Conservation (phyloP, 768 basidiomycete species). For the Phaffia tasmanica region DNA sequence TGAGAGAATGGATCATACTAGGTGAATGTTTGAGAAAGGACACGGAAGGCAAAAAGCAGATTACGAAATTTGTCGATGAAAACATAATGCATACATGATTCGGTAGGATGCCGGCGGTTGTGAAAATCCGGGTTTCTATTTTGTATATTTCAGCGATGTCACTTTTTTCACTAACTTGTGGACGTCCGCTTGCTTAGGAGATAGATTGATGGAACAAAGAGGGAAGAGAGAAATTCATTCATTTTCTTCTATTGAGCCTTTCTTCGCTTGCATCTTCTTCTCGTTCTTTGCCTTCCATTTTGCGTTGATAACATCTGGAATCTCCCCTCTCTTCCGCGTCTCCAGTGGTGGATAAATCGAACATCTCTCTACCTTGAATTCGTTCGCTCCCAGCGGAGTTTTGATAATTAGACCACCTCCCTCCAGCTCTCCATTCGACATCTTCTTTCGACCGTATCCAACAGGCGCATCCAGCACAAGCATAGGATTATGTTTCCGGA, state of each 20-base stretch:
- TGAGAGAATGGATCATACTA: too few species aligned
- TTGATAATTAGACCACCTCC: slow-evolving; percentile 3
- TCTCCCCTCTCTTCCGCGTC: slow-evolving; percentile 55
- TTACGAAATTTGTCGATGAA: too few species aligned
- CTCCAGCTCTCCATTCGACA: neutral
- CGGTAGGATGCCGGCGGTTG: too few species aligned
- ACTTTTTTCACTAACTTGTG: too few species aligned
- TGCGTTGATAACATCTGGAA: slow-evolving; percentile 62
- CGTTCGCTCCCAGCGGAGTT: slow-evolving; percentile 62
- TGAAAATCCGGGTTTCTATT: too few species aligned
- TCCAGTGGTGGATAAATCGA: slow-evolving; percentile 59
- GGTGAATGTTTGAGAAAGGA: too few species aligned
- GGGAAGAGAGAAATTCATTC: too few species aligned
- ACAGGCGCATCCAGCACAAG: slow-evolving; percentile 6
- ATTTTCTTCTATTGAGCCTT: neutral
- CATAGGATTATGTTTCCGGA: slow-evolving; percentile 10
- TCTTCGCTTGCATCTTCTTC: slow-evolving; percentile 26
- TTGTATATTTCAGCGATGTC: too few species aligned
- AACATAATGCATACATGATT: too few species aligned
- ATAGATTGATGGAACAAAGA: too few species aligned
- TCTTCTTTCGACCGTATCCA: neutral
- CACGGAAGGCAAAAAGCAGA: too few species aligned
- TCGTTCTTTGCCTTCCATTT: slow-evolving; percentile 56
- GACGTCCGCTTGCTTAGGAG: too few species aligned
- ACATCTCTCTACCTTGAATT: slow-evolving; percentile 43